Percentiles rank a stretch among this genome's conserved stretches.
Evolutionary conservation across 2,329 filamentous ascomycete genomes (phyloP).

Genomic region (Stemphylium vesicarium): DNA sequence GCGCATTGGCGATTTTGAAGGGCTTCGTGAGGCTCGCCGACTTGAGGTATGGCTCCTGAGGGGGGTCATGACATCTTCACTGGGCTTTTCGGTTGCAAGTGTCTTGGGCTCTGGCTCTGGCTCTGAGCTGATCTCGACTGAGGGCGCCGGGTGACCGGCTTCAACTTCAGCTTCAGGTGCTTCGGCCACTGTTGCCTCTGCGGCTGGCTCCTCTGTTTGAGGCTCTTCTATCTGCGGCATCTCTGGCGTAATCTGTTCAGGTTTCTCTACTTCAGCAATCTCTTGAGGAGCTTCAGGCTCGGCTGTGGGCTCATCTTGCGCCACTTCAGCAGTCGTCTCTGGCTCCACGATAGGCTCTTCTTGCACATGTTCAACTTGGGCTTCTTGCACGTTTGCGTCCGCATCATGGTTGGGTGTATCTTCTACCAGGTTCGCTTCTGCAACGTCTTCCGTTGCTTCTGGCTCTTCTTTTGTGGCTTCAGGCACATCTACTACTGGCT

Average conservation of each 20-base stretch:
- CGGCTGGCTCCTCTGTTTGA: background rate
- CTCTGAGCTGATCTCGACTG: constrained; percentile 29
- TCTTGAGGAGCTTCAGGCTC: constrained; percentile 6
- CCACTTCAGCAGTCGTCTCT: constrained; percentile 1
- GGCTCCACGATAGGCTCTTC: background rate
- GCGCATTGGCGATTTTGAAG: constrained; percentile 42
- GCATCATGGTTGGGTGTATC: constrained; percentile 4
- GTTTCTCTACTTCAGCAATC: background rate
- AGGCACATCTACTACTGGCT: constrained; percentile 13
- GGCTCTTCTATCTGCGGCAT: constrained; percentile 5
- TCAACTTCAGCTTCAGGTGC: constrained; percentile 9
- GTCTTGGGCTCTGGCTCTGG: constrained; percentile 41
- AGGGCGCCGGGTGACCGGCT: constrained; percentile 15
- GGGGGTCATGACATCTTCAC: constrained; percentile 32
- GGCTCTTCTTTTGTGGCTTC: background rate
- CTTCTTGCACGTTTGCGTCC: constrained; percentile 2
- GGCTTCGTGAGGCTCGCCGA: constrained; percentile 32
- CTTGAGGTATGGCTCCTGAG: constrained; percentile 26
- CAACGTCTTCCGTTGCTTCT: background rate
- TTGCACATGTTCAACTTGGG: background rate
- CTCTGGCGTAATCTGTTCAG: background rate
- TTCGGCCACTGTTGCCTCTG: background rate
- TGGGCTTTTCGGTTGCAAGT: constrained; percentile 34
- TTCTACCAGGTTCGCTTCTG: constrained; percentile 5
- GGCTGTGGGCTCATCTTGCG: background rate